Conservation (phyloP, 208 protist genomes). For the Leishmania aethiopica region DNA sequence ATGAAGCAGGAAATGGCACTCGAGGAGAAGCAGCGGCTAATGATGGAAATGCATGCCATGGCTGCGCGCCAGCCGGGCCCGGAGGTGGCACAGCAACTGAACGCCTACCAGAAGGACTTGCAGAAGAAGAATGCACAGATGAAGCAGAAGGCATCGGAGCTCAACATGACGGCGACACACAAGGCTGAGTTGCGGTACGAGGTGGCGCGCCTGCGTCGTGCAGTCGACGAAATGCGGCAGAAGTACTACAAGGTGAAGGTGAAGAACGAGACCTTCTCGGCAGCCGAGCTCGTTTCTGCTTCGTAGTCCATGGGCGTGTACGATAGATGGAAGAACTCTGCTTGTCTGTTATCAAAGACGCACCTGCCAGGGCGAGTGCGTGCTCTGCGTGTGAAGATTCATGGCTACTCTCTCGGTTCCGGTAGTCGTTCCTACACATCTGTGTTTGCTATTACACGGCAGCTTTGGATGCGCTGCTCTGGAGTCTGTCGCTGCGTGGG, state of each 20-base stretch:
- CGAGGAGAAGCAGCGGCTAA: slow-evolving; percentile 96
- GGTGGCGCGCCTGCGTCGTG: slow-evolving; percentile 88
- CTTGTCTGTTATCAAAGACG: not conserved
- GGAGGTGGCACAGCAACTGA: slow-evolving; percentile 95
- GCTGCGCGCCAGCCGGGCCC: slow-evolving; percentile 95
- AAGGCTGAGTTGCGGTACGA: slow-evolving; percentile 94
- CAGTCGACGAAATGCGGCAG: slow-evolving; percentile 95
- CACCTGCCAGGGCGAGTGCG: not conserved
- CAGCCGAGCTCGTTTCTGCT: not conserved
- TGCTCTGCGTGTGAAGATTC: not conserved
- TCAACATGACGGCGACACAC: slow-evolving; percentile 89
- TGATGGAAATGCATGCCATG: slow-evolving; percentile 95
- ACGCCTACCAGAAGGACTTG: slow-evolving; percentile 92
- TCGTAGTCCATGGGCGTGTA: not conserved
- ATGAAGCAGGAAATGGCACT: slow-evolving; percentile 95
- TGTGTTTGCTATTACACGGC: not conserved
- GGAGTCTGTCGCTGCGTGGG: not conserved
- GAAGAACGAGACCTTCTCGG: slow-evolving; percentile 52
- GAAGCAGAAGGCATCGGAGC: slow-evolving; percentile 91
- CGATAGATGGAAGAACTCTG: not conserved
- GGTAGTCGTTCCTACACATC: no score
- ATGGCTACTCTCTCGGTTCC: not conserved
- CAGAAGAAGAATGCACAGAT: slow-evolving; percentile 93
- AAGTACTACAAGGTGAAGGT: slow-evolving; percentile 95
- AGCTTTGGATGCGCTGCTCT: not conserved